These are phyloP conservation scores for Aspergillus novofumigatus DNA, from an alignment of 2,329 filamentous ascomycete genomes.

Conservation along the genomic window DNA sequence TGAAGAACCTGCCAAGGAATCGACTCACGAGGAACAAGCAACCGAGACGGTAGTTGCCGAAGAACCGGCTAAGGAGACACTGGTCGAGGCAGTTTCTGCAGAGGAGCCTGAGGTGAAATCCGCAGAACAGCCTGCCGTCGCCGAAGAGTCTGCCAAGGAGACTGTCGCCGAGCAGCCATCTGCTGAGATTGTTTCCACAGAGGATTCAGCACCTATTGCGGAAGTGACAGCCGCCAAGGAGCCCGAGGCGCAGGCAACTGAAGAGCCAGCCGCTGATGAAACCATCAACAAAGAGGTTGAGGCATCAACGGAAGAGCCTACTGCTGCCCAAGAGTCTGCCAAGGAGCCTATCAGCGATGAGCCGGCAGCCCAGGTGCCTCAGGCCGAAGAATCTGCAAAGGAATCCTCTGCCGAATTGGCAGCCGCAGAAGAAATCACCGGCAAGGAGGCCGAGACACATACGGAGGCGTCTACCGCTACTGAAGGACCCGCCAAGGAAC, in stretches of 20 bases:
- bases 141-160: slow-evolving; percentile 4
- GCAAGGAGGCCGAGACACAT: background rate
- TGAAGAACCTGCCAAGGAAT: slow-evolving; percentile 1
- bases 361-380: background rate
- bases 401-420: slow-evolving; percentile 1
- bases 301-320: slow-evolving; percentile 2
- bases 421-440: background rate
- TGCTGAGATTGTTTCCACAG: slow-evolving; percentile 1
- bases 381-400: background rate
- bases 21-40: slow-evolving; percentile 3
- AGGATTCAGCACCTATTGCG: background rate
- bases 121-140: background rate
- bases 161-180: slow-evolving; percentile 2
- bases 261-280: slow-evolving; percentile 11
- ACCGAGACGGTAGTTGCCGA: slow-evolving; percentile 10
- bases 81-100: background rate
- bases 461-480: background rate
- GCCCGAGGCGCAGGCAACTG: slow-evolving; percentile 3
- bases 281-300: slow-evolving; percentile 4
- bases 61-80: background rate
- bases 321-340: slow-evolving; percentile 4
- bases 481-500: slow-evolving; percentile 4
- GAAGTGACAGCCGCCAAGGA: slow-evolving; percentile 10
- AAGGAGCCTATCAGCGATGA: slow-evolving; percentile 5
- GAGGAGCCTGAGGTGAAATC: slow-evolving; percentile 4